phyloP scores from a whole-genome alignment of 2,329 filamentous ascomycete species.

The Beauveria australis region DNA sequence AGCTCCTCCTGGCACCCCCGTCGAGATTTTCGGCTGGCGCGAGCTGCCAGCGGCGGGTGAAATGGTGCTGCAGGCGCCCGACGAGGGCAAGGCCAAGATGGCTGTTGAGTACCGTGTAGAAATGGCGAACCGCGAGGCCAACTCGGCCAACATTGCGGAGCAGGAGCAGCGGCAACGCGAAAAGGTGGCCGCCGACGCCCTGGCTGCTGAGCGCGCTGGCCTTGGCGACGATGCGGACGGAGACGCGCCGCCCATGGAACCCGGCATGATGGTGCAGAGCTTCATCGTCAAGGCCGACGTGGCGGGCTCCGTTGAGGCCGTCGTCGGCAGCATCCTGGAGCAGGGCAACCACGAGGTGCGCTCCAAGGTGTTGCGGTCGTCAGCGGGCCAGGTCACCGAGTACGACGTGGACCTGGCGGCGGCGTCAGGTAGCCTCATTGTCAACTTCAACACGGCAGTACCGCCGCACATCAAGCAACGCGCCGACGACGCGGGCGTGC shows the following conservation, averaged over 20 bases:
- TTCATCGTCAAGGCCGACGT: constrained; percentile 93
- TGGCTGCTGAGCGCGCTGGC: constrained; percentile 24
- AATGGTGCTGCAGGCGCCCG: constrained; percentile 72
- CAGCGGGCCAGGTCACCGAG: constrained; percentile 71
- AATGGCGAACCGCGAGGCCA: constrained; percentile 61
- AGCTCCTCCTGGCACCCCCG: constrained; percentile 79
- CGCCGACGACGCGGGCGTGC: constrained; percentile 64
- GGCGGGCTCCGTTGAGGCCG: constrained; percentile 86
- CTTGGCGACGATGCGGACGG: constrained; percentile 30
- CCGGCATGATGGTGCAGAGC: constrained; percentile 51
- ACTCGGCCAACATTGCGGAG: constrained; percentile 73
- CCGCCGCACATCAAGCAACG: constrained; percentile 59
- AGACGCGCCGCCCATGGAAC: constrained; percentile 24
- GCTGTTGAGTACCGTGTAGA: constrained; percentile 72
- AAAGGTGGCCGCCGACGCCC: constrained; percentile 26
- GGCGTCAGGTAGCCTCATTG: constrained; percentile 63
- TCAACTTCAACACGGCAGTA: constrained; percentile 77
- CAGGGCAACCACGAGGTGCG: constrained; percentile 80
- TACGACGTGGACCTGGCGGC: constrained; percentile 85
- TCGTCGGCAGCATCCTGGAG: constrained; percentile 65
- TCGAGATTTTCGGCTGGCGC: constrained; percentile 92
- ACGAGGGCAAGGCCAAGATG: constrained; percentile 68
- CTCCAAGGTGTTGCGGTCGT: constrained; percentile 66
- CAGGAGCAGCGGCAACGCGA: constrained; percentile 56
- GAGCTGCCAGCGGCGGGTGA: constrained; percentile 76